Evolutionary conservation across 371 early-diverging fungal species (phyloP), one percentile per base, ranked within the genome.

Genomic region (Mucor indicus): DNA sequence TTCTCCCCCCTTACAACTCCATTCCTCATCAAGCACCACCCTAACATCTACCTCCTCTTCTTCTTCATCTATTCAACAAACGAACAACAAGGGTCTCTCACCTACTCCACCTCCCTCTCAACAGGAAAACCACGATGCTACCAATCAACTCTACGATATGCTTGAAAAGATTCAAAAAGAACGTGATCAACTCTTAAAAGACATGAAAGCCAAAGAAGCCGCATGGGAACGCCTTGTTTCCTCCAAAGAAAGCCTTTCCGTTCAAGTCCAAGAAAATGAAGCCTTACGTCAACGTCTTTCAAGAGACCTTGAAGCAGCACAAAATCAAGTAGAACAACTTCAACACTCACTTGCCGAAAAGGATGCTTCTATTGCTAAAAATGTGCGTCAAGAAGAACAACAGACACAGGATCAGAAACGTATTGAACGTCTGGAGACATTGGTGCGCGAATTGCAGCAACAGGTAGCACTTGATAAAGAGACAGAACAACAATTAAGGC

Each of bases 161-260:
- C 27, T 72, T 11, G 69, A 72, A 53, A 58, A 66, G 38, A 50
- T 52, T 2, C 57, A 64, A 23, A 30, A 50, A 10, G 73, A 72
- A 43, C 46, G 63, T 31, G 57, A 63, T 11, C 10, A 42, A 8
- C 41, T 72, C 3, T 9, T 44, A 1, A 19, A 25, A 2, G 55
- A 68, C 36, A 72, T 72, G 64, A 49, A 35, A n/a, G 46, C 38
- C 3, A 72, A 72, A 32, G 73, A 72, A 39, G 41, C 56, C 1
- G 73, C 69, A 10, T 73, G 66, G 66, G 73, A 73, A 21, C 59
- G 69, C 0, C 53, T 69, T 2, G 60, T 73, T 1, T 67, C 73
- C 3, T 55, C 60, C 25, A 69, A 69, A 35, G 73, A 73, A 54
- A 69, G 69, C 25, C 54, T 69, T 15, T 49, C 60, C 0, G 39